Conservation (phyloP, 441 rosid species). For the Eutrema salsugineum region DNA sequence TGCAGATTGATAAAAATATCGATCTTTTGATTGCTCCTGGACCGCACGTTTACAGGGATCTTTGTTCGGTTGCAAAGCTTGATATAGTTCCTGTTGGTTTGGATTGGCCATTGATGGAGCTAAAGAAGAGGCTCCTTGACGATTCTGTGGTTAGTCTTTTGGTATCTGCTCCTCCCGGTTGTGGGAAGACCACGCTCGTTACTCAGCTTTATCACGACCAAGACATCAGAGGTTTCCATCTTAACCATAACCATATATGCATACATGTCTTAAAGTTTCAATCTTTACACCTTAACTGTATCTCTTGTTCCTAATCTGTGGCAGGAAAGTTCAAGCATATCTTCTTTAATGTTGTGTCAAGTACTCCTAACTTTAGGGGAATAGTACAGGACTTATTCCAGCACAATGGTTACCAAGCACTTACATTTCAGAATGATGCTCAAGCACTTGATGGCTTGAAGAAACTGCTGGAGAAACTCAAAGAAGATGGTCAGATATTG, state of each 20-base stretch:
- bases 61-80: conserved; percentile 40
- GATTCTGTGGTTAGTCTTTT: conserved; percentile 27
- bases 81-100: conserved; percentile 39
- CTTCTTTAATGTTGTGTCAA: conserved; percentile 57
- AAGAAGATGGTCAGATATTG: background rate
- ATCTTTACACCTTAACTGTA: too few relatives aligned
- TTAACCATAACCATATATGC: too few relatives aligned
- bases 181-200: conserved; percentile 42
- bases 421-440: conserved; percentile 36
- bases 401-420: conserved; percentile 15
- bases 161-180: conserved; percentile 43
- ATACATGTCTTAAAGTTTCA: too few relatives aligned
- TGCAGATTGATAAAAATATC: too few relatives aligned
- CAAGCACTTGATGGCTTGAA: conserved; percentile 41
- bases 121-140: conserved; percentile 44
- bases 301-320: too few relatives aligned
- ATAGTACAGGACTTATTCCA: conserved; percentile 38
- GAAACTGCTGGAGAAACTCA: conserved; percentile 23
- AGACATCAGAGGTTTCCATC: conserved; percentile 49
- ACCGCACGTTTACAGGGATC: background rate
- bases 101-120: conserved; percentile 42
- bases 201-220: conserved; percentile 43
- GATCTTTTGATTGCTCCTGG: background rate
- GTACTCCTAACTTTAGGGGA: conserved; percentile 30
- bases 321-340: conserved; percentile 56